Base-by-base conservation (phyloP, 2,329 filamentous ascomycete species). In the Ophiostoma fasciatum region DNA sequence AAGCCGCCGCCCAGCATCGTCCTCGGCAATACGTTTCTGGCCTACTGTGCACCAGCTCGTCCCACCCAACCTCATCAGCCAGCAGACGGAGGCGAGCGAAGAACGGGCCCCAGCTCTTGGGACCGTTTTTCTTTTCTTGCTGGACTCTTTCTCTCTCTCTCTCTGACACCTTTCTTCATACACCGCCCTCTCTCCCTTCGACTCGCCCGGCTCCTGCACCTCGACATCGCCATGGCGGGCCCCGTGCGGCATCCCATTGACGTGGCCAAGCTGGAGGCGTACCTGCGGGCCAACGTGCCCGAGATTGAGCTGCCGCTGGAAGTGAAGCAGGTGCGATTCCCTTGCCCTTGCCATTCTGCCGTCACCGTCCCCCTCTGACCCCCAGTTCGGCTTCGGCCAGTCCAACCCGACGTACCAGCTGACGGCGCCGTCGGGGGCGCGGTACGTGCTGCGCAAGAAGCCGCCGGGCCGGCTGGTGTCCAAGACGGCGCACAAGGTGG, bases 391-490 rank as follows among this genome's bases (percentile, higher is more conserved):
- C 49, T 96, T 92, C 56, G 90, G 90, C 41, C 90, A 96, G 61
- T 94, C 84, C 40, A 98, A 96, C 55, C 90, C 90, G 30, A 98
- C 90, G 3, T 98, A 96, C 61, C 83, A 88, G 51, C 68, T 96
- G 51, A 93, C 77, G 13, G 76, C 76, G 35, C 66, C 74, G 45
- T 66, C 75, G 52, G 74, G 76, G 35, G 57, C 64, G 47, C 75
- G 77, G 52, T 94, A 78, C 60, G 90, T 98, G 23, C 71, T 96
- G 64, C 83, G 90, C 55, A 96, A 98, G 71, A 96, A 96, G 62
- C 90, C 90, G 1, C 88, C 90, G n/a, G 90, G 90, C 45, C 76
- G 79, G 61, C 77, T 98, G 27, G 69, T 96, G 33, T 94, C 84
- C 49, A 84, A 85, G 62, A 88, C 88, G 3, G 90, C 90, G 9